Evolutionary conservation across 2,329 filamentous ascomycete species (phyloP).

Genomic region (Neofusicoccum laricinum): DNA sequence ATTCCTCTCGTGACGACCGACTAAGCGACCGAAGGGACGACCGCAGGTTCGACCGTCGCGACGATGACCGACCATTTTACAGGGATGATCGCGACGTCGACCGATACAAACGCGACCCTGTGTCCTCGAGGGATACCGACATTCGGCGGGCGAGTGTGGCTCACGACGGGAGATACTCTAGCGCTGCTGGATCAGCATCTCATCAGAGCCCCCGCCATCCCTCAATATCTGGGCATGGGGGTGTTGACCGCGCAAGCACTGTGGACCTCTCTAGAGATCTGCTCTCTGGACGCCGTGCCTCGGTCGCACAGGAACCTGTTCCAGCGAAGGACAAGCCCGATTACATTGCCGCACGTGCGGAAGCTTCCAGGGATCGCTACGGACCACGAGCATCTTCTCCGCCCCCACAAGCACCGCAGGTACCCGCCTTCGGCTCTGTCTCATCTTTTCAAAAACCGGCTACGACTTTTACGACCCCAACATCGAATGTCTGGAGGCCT

Average conservation of each 20-base stretch:
- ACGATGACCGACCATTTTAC: constrained; percentile 38
- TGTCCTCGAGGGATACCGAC: constrained; percentile 16
- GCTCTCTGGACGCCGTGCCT: constrained; percentile 30
- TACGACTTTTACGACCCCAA: constrained; percentile 13
- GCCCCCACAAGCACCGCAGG: constrained; percentile 52
- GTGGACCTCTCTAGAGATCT: constrained; percentile 6
- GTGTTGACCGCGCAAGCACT: background rate
- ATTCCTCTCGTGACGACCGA: constrained; percentile 35
- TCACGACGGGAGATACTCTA: constrained; percentile 4
- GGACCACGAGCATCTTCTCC: constrained; percentile 48
- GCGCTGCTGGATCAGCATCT: background rate
- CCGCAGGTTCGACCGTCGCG: constrained; percentile 43
- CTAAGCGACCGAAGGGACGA: constrained; percentile 41
- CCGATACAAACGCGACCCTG: constrained; percentile 35
- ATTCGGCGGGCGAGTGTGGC: constrained; percentile 18
- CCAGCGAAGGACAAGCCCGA: constrained; percentile 40
- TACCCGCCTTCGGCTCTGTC: constrained; percentile 54
- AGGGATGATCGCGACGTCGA: constrained; percentile 39
- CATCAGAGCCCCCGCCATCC: constrained; percentile 12
- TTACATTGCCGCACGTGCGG: constrained; percentile 44
- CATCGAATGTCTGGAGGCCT: constrained; percentile 43
- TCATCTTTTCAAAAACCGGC: constrained; percentile 15
- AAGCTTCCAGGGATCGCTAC: constrained; percentile 46
- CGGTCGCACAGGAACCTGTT: constrained; percentile 32
- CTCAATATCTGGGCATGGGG: constrained; percentile 12